These are phyloP conservation scores for Aspergillus bridgeri DNA, from an alignment of 495 filamentous ascomycete species.

Conservation along the genomic window DNA sequence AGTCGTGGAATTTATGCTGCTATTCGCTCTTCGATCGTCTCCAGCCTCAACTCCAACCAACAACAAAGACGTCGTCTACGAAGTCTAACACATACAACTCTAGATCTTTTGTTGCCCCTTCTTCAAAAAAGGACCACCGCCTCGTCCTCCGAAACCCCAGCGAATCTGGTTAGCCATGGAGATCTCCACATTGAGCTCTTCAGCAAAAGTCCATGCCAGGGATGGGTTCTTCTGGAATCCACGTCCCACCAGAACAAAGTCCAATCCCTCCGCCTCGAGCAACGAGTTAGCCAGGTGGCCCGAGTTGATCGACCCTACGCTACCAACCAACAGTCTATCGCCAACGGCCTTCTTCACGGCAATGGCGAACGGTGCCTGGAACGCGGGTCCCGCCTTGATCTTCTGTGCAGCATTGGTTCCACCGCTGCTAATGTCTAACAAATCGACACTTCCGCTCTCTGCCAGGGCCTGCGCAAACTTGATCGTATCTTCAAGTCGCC, in stretches of 20 bases:
- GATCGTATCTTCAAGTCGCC: conserved; percentile 55
- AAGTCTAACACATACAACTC: not conserved
- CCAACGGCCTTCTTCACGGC: conserved; percentile 62
- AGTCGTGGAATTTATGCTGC: no score
- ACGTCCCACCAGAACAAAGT: conserved; percentile 60
- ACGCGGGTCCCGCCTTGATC: conserved; percentile 53
- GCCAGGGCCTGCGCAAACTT: conserved; percentile 54
- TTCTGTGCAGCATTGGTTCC: conserved; percentile 59
- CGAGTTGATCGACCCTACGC: conserved; percentile 63
- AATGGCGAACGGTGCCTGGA: conserved; percentile 64
- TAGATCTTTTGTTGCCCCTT: conserved; percentile 6
- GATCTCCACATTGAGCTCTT: conserved; percentile 61
- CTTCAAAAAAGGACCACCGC: conserved; percentile 4
- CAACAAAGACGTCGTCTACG: not conserved
- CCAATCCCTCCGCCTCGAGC: conserved; percentile 56
- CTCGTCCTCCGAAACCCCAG: conserved; percentile 43
- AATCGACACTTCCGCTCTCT: conserved; percentile 54
- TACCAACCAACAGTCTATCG: conserved; percentile 32
- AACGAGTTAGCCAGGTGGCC: conserved; percentile 55
- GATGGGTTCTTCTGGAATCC: conserved; percentile 60
- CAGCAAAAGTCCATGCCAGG: conserved; percentile 46
- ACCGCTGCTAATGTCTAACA: conserved; percentile 64
- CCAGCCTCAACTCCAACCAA: not conserved
- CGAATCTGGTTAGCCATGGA: conserved; percentile 64
- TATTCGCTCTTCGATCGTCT: no score